Conservation (phyloP, 805 yeast genomes). For the Sugiyamaella lignohabitans region DNA sequence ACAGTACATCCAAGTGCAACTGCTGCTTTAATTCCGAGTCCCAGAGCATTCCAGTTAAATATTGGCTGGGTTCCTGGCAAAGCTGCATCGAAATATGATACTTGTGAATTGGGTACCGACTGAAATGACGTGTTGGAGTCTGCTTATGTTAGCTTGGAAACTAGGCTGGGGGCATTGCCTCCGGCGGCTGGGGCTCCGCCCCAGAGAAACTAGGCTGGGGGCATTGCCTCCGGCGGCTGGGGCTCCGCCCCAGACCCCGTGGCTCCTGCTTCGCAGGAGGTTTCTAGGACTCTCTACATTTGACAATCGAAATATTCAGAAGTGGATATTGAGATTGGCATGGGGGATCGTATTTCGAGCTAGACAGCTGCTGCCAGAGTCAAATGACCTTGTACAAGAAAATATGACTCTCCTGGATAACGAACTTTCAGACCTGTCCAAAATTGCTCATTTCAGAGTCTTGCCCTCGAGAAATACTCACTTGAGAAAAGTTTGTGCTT, state of each 20-base stretch:
- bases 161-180: not conserved
- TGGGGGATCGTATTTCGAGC: no score
- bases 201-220: not conserved
- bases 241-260: not conserved
- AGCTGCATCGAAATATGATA: conserved; percentile 76
- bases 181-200: conserved; percentile 1
- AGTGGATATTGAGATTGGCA: no score
- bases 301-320: no score
- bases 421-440: no score
- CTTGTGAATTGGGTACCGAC: conserved; percentile 58
- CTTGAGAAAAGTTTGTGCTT: conserved; percentile 66
- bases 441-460: no score
- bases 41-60: conserved; percentile 66
- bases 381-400: no score
- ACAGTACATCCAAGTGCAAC: conserved; percentile 58
- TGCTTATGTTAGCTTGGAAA: conserved; percentile 39
- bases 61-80: conserved; percentile 90
- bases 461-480: conserved; percentile 13
- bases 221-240: not conserved
- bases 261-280: not conserved
- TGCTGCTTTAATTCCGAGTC: conserved; percentile 67
- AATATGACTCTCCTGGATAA: no score
- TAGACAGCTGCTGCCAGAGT: no score
- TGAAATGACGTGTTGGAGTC: conserved; percentile 31
- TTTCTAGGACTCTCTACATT: no score